A percentile compares a stretch with the other conserved stretches of the same genome.
phyloP scores from a whole-genome alignment of 257 asterid genomes.

The Apocynum venetum region DNA sequence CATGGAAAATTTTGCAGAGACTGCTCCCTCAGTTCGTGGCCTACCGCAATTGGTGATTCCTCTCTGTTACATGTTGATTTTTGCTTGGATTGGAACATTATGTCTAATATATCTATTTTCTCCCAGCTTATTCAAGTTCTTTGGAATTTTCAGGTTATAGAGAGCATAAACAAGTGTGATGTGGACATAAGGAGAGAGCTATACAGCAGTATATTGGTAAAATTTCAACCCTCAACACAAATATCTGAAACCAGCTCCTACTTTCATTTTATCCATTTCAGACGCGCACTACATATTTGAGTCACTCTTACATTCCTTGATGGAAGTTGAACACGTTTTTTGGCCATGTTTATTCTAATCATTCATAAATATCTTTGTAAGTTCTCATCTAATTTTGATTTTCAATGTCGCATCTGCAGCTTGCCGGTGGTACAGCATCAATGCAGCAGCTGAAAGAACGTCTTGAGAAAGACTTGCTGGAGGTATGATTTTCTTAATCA shows the following conservation, averaged over 20 bases:
- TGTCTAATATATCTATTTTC: background rate
- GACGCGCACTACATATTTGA: background rate
- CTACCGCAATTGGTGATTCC: constrained; percentile 83
- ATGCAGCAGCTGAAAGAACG: constrained; percentile 98
- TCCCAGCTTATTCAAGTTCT: constrained; percentile 6
- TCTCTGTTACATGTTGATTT: constrained; percentile 18
- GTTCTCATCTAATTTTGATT: constrained; percentile 2
- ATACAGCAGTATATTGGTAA: constrained; percentile 89
- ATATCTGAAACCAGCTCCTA: background rate
- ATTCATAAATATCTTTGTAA: background rate
- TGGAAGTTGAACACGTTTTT: background rate
- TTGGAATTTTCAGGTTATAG: constrained; percentile 65
- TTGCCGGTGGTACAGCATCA: constrained; percentile 97
- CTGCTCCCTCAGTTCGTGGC: constrained; percentile 69
- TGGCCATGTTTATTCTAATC: background rate
- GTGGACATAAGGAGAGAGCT: constrained; percentile 97
- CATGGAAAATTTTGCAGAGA: constrained; percentile 69
- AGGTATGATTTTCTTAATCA: constrained; percentile 43
- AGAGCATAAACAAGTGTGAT: constrained; percentile 94
- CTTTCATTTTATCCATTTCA: background rate
- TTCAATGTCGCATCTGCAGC: constrained; percentile 40
- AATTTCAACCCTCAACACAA: constrained; percentile 7
- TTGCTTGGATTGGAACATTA: constrained; percentile 10
- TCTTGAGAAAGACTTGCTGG: constrained; percentile 93
- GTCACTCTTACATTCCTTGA: background rate